A percentile compares a stretch with the other conserved stretches of the same genome.
phyloP scores from a whole-genome alignment of 2,329 filamentous ascomycete genomes.

The Exophiala sp. region DNA sequence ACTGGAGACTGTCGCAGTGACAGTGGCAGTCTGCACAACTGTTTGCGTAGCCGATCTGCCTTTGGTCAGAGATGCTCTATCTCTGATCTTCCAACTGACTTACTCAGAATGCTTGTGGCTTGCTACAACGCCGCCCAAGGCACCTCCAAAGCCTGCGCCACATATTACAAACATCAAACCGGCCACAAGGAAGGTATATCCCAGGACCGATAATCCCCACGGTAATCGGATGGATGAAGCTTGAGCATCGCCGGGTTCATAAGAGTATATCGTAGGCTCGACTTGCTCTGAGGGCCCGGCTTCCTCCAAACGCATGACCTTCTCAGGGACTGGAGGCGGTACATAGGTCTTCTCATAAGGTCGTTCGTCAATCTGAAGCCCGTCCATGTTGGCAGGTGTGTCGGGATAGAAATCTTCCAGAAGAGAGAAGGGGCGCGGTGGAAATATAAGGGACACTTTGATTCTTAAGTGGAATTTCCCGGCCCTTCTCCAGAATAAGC shows the following conservation, averaged over 20 bases:
- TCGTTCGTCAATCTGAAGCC: constrained; percentile 1
- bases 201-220: constrained; percentile 1
- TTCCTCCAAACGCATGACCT: too few species aligned
- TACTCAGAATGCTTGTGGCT: constrained; percentile 1
- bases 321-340: too few species aligned
- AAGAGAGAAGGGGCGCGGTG: not conserved
- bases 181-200: constrained; percentile 3
- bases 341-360: constrained; percentile 2
- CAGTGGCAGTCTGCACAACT: not conserved
- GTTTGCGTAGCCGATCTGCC: not conserved
- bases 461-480: too few species aligned
- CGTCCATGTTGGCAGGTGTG: not conserved
- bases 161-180: constrained; percentile 2
- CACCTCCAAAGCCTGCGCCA: constrained; percentile 6
- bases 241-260: too few species aligned
- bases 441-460: not conserved
- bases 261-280: too few species aligned
- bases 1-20: constrained; percentile 2
- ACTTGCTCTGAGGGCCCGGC: too few species aligned
- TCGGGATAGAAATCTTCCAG: not conserved
- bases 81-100: not conserved
- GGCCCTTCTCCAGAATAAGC: too few species aligned
- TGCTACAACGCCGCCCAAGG: constrained; percentile 1
- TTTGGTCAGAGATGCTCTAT: not conserved
- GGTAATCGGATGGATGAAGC: not conserved